Evolutionary conservation across 1,284 basidiomycete species (phyloP), one percentile per base, ranked within the genome.

Genomic region (Ceratobasidium papillatum): DNA sequence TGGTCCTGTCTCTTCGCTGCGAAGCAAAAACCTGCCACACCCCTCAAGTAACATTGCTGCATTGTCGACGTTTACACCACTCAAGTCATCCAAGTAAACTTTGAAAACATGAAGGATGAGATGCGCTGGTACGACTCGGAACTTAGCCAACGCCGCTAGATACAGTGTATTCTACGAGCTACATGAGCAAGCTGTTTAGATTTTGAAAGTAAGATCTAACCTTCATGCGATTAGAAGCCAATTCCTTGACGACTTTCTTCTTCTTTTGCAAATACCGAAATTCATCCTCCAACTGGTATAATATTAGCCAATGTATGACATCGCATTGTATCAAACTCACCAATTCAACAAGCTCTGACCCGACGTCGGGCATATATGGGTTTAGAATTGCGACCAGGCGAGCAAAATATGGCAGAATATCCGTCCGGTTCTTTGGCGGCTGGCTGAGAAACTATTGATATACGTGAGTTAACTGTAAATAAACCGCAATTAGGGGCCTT

Each of bases 221-320:
- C 87, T 95, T 98, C 74, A 94, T 85, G 54, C 97, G 87, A 38
- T 91, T 87, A 83, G 96, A 93, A 25, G 92, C 86, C 8, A 99
- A 85, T 80, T 98, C 96, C 79, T 93, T 94, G 36, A 96, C 90
- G 0, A 95, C 90, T 69, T 94, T 95, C 83, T 93, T 94, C 85
- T 98, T 99, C 74, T 92, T 87, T 79, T 99, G 97, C n/a, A 99
- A 84, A 80, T 98, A 99, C 19, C 95, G 89, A 81, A 99, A 96
- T 81, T 99, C 96, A 78, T 98, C 95, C 78, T 99, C 96, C 63
- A 99, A 88, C 95, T 98, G 79, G 22, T 32, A 19, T 14, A 49
- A n/a, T 32, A 27, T 62, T 30, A 62, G 47, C 49, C 36, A 66
- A 43, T 27, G 27, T 73, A 9, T 30, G 49, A 17, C 11, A 1